Percentiles rank a stretch among this genome's conserved stretches.
phyloP scores from a whole-genome alignment of 257 asterid genomes.

The Echium plantagineum region DNA sequence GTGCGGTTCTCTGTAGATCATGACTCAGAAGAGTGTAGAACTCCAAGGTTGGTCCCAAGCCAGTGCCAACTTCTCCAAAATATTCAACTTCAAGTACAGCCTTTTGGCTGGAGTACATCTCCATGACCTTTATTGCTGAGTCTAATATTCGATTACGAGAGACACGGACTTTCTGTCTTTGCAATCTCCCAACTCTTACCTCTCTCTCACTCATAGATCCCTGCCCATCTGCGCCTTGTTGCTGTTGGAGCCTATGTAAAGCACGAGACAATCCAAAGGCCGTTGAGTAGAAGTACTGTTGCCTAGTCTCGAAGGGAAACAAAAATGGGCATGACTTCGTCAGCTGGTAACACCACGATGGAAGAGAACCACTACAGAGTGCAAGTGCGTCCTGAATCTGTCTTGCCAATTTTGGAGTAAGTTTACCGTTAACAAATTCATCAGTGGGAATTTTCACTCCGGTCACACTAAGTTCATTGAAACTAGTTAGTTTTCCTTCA shows the following conservation, averaged over 20 bases:
- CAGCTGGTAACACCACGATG: conserved; percentile 96
- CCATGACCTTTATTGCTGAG: conserved; percentile 97
- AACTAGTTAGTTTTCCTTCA: conserved; percentile 50
- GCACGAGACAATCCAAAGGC: conserved; percentile 98
- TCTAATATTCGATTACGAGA: conserved; percentile 84
- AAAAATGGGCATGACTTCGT: conserved; percentile 92
- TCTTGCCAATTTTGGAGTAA: conserved; percentile 90
- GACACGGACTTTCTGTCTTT: conserved; percentile 97
- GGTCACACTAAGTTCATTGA: conserved; percentile 34
- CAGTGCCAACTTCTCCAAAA: conserved; percentile 99
- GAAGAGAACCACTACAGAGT: conserved; percentile 91
- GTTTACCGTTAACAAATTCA: conserved; percentile 74
- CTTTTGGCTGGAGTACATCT: conserved; percentile 93
- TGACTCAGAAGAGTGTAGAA: conserved; percentile 91
- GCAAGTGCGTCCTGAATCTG: conserved; percentile 98
- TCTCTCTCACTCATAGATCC: conserved; percentile 76
- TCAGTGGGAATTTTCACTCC: conserved; percentile 51
- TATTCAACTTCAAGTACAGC: conserved; percentile 99
- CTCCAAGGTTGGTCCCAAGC: conserved; percentile 96
- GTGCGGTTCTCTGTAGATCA: conserved; percentile 74
- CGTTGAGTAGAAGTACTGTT: conserved; percentile 94
- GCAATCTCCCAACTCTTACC: conserved; percentile 74
- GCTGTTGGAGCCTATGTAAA: conserved; percentile 86
- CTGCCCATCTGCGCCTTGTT: conserved; percentile 91
- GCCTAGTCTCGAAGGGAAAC: conserved; percentile 92